Percentiles rank a stretch among this genome's conserved stretches.
Evolutionary conservation across 176 grass and related monocot species (phyloP).

Genomic region (Ensete glaucum): DNA sequence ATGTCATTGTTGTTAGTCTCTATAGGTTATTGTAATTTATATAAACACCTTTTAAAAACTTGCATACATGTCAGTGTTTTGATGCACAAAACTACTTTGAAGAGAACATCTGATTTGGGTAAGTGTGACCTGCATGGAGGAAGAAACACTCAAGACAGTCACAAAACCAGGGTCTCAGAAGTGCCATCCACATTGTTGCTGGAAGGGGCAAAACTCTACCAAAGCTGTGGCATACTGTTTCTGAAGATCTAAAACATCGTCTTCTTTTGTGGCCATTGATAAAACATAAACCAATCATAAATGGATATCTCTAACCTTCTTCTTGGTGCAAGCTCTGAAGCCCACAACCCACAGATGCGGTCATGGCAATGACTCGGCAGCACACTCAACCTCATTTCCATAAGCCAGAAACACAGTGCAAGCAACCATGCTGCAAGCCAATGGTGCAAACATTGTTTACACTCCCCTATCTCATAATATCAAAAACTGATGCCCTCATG

Average conservation of each 20-base stretch:
- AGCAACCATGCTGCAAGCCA: slow-evolving; percentile 64
- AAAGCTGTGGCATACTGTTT: no score
- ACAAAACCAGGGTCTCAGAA: no score
- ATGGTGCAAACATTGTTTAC: slow-evolving; percentile 61
- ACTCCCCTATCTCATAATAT: slow-evolving; percentile 82
- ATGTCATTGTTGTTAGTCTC: no score
- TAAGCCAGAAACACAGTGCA: slow-evolving; percentile 49
- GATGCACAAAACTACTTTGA: no score
- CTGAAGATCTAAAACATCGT: neutral
- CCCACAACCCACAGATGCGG: slow-evolving; percentile 66
- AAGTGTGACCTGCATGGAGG: no score
- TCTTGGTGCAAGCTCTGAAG: slow-evolving; percentile 58
- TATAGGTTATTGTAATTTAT: no score
- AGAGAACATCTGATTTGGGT: no score
- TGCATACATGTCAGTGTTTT: no score
- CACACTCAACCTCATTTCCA: slow-evolving; percentile 85
- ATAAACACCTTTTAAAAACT: no score
- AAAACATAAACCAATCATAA: neutral
- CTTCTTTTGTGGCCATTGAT: neutral
- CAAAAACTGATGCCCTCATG: slow-evolving; percentile 75
- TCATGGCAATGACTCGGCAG: slow-evolving; percentile 59
- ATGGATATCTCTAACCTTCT: neutral
- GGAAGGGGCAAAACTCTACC: no score
- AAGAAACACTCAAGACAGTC: no score
- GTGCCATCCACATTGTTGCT: no score